These are phyloP conservation scores for Chaetomiaceae sp. DNA, from an alignment of 2,329 filamentous ascomycete species.

Conservation along the genomic window DNA sequence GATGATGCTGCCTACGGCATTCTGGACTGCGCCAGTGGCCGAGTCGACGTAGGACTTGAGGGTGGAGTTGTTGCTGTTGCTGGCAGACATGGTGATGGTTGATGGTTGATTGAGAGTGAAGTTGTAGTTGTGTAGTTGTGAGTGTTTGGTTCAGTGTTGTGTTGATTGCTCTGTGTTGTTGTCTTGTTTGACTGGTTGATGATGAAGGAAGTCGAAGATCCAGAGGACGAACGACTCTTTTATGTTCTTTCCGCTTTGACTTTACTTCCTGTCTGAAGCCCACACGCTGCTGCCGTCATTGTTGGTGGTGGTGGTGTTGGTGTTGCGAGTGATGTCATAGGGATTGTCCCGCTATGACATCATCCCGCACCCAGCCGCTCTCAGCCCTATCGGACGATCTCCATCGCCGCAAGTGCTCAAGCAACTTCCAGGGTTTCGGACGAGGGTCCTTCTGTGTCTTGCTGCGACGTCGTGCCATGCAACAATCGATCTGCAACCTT, in stretches of 20 bases:
- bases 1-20: constrained; percentile 65
- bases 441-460: background rate
- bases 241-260: constrained; percentile 1
- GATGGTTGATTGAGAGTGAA: constrained; percentile 6
- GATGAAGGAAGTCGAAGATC: background rate
- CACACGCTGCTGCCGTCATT: background rate
- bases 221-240: background rate
- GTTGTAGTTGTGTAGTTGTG: background rate
- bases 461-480: background rate
- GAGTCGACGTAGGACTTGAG: constrained; percentile 73
- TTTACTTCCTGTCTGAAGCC: background rate
- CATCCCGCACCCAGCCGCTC: constrained; percentile 6
- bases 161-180: background rate
- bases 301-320: constrained; percentile 4
- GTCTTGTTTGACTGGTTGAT: background rate
- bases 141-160: background rate
- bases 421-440: background rate
- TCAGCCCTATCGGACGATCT: constrained; percentile 10
- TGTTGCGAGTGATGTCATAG: constrained; percentile 21
- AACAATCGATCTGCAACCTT: too few relatives aligned
- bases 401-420: background rate
- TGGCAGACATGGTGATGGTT: constrained; percentile 37
- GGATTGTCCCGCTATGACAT: constrained; percentile 15
- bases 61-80: constrained; percentile 58
- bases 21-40: constrained; percentile 69